phyloP scores from a whole-genome alignment of 1,284 basidiomycete species.

The Heliocybe sulcata region DNA sequence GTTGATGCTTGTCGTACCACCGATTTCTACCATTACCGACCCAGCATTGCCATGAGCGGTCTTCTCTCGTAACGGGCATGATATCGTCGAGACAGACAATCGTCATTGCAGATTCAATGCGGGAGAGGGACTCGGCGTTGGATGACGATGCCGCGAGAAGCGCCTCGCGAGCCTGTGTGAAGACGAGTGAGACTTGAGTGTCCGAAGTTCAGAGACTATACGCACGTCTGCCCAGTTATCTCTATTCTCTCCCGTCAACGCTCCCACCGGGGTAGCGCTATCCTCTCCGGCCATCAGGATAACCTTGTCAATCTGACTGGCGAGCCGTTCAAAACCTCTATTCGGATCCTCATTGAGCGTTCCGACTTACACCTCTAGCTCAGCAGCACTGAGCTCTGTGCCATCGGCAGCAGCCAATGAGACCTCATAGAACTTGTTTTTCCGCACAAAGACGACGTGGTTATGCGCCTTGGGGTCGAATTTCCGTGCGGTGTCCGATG shows the following conservation, averaged over 20 bases:
- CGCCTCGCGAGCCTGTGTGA: conserved; percentile 48
- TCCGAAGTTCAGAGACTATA: background rate
- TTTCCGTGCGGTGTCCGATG: conserved; percentile 80
- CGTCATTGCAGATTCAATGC: conserved; percentile 88
- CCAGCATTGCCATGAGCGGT: conserved; percentile 84
- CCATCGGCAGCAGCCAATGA: conserved; percentile 59
- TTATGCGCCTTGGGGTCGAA: conserved; percentile 76
- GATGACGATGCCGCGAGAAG: conserved; percentile 58
- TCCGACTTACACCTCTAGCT: conserved; percentile 60
- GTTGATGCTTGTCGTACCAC: conserved; percentile 97
- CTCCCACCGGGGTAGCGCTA: conserved; percentile 65
- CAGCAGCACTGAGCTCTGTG: conserved; percentile 63
- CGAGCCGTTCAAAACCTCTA: conserved; percentile 6
- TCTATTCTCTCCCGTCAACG: conserved; percentile 83
- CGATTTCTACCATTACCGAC: conserved; percentile 89
- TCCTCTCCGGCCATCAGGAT: conserved; percentile 59
- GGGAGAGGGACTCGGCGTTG: conserved; percentile 67
- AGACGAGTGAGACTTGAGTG: background rate
- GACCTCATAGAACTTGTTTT: conserved; percentile 88
- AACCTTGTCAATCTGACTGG: conserved; percentile 74
- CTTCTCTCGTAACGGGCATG: conserved; percentile 74
- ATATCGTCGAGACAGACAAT: conserved; percentile 83
- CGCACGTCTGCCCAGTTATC: conserved; percentile 84
- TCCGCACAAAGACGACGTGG: conserved; percentile 86
- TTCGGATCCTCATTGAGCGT: background rate